Base-by-base conservation (phyloP, 805 yeast genomes). In the Saccharomycopsis guyanensis region DNA sequence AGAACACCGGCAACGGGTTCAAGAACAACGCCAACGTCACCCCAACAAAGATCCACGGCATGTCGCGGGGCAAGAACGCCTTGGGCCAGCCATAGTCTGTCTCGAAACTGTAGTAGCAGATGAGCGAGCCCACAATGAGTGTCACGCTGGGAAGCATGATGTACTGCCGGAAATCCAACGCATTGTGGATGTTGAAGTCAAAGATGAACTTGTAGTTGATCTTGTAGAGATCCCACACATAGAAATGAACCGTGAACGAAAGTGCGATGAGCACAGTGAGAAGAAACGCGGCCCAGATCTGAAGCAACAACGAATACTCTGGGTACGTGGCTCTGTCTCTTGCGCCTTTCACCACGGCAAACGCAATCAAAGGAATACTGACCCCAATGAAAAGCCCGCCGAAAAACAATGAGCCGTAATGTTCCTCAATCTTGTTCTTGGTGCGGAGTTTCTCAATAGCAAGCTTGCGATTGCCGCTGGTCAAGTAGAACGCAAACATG, bases 201-300 rank as follows among this genome's bases (percentile, higher is more conserved):
- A 93, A 88, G 48, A 93, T 88, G 58, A 93, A 89, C 57, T 82
- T 82, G 62, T 93, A 93, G 62, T 91, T 93, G 56, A 93, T 82
- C 57, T 85, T 84, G 63, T 67, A 81, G 38, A 65, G 61, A 22
- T 79, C 72, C 91, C 95, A 93, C 2, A 82, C 76, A 46, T 69
- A 64, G 58, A 94, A 78, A 59, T 86, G 79, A 38, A 84, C 47
- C 12, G 81, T 80, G 59, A 89, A 80, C 2, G 86, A 64, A 20
- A 80, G 55, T 4, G 78, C 65, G 57, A 82, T 72, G n/a, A 89
- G 53, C 27, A 72, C 66, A 3, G 81, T 60, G 49, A 88, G 57
- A 54, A 87, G 74, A 61, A 87, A 88, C 1, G 97, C 97, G 6
- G 82, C 97, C 95, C 96, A 93, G 2, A 93, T 71, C 56, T 94